Conservation (phyloP, 2,329 filamentous ascomycete genomes). For the Colletotrichum acutatum region DNA sequence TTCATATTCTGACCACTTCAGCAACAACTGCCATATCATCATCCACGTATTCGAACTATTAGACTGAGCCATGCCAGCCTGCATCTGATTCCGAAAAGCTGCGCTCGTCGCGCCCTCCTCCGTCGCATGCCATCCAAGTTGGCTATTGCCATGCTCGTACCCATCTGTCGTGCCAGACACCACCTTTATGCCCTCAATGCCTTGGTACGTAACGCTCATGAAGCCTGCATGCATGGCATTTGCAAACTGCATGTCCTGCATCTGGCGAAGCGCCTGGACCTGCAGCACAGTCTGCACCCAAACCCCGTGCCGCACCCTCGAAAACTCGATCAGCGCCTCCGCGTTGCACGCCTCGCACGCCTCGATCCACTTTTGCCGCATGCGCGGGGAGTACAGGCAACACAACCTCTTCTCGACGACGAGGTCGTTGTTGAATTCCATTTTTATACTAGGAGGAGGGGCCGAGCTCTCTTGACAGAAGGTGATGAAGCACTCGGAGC, state of each 20-base stretch:
- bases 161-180: conserved; percentile 44
- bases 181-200: conserved; percentile 42
- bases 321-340: conserved; percentile 1
- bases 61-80: conserved; percentile 8
- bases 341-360: conserved; percentile 22
- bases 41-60: conserved; percentile 3
- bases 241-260: conserved; percentile 34
- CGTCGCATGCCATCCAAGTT: conserved; percentile 49
- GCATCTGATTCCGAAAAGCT: conserved; percentile 14
- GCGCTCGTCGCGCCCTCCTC: conserved; percentile 44
- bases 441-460: background rate
- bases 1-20: conserved; percentile 3
- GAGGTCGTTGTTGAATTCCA: background rate
- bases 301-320: conserved; percentile 9
- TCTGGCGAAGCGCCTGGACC: conserved; percentile 17
- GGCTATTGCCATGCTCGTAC: conserved; percentile 46
- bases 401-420: conserved; percentile 27
- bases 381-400: conserved; percentile 34
- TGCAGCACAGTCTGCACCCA: conserved; percentile 32
- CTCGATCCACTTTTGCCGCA: conserved; percentile 30
- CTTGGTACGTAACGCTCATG: conserved; percentile 47
- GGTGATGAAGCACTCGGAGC: conserved; percentile 30
- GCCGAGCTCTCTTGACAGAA: conserved; percentile 26
- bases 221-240: conserved; percentile 43
- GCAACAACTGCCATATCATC: background rate